Conservation (phyloP, 257 asterid genomes). For the Perilla frutescens region DNA sequence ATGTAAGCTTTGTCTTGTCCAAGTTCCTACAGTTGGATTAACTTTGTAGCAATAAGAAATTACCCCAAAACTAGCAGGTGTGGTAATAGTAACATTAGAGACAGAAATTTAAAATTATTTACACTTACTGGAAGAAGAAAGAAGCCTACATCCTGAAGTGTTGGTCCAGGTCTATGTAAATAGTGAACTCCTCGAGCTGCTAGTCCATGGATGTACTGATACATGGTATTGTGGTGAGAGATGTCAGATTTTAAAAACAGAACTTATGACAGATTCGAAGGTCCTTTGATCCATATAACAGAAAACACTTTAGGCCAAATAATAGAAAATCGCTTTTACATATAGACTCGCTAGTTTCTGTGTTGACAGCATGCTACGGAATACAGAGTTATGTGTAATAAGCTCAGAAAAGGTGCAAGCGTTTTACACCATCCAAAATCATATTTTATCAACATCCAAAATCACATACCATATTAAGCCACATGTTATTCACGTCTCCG, state of each 20-base stretch:
- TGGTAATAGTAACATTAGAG: background rate
- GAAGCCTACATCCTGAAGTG: slow-evolving; percentile 87
- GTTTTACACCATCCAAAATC: slow-evolving; percentile 5
- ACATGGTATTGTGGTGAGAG: slow-evolving; percentile 21
- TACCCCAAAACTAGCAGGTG: background rate
- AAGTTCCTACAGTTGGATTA: slow-evolving; percentile 65
- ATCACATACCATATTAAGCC: slow-evolving; percentile 7
- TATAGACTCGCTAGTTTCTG: background rate
- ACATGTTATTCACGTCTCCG: background rate
- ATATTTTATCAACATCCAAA: background rate
- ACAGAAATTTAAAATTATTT: background rate
- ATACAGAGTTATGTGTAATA: background rate
- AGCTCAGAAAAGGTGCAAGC: background rate
- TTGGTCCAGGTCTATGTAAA: slow-evolving; percentile 88
- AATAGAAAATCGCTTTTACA: background rate
- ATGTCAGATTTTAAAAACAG: slow-evolving; percentile 6
- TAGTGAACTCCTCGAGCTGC: slow-evolving; percentile 97
- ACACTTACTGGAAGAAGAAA: slow-evolving; percentile 57
- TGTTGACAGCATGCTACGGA: background rate
- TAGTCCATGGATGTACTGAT: slow-evolving; percentile 88
- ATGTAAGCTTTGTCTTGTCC: slow-evolving; percentile 80
- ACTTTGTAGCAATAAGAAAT: slow-evolving; percentile 20
- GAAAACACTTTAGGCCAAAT: background rate
- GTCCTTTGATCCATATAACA: background rate
- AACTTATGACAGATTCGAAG: background rate